A percentile compares a stretch with the other conserved stretches of the same genome.
Conservation (phyloP, 2,329 filamentous ascomycete genomes). For the Penicillium sp. region DNA sequence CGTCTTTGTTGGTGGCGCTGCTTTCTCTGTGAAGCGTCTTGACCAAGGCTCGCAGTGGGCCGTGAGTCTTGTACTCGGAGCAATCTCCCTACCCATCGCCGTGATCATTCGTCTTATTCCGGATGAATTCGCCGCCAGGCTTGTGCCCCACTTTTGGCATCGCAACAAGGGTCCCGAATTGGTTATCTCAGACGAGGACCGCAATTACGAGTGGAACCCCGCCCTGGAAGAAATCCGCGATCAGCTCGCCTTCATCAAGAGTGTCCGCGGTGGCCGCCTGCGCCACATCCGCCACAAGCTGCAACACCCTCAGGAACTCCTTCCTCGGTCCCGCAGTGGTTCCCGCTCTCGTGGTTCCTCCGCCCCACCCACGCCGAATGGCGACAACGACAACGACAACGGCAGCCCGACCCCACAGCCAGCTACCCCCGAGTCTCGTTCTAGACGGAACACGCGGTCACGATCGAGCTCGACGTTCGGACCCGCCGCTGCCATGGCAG, state of each 20-base stretch:
- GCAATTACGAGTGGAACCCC: conserved; percentile 56
- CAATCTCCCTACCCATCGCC: conserved; percentile 65
- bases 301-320: conserved; percentile 53
- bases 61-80: conserved; percentile 66
- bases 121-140: conserved; percentile 51
- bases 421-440: conserved; percentile 55
- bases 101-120: conserved; percentile 60
- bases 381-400: conserved; percentile 52
- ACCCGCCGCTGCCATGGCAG: conserved; percentile 63
- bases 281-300: conserved; percentile 60
- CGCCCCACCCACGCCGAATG: conserved; percentile 55
- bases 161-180: conserved; percentile 43
- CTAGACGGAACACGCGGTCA: conserved; percentile 51
- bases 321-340: conserved; percentile 45
- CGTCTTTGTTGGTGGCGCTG: conserved; percentile 66
- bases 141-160: conserved; percentile 42
- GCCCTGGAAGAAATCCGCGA: conserved; percentile 62
- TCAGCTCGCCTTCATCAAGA: conserved; percentile 63
- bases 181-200: conserved; percentile 47
- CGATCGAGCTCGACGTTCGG: conserved; percentile 59
- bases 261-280: conserved; percentile 61
- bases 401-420: conserved; percentile 41
- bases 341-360: conserved; percentile 45
- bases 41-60: conserved; percentile 64
- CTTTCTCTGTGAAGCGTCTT: conserved; percentile 63